Percentiles rank a stretch among this genome's conserved stretches.
Evolutionary conservation across 2,329 filamentous ascomycete genomes (phyloP).

Genomic region (Monilinia fructicola): DNA sequence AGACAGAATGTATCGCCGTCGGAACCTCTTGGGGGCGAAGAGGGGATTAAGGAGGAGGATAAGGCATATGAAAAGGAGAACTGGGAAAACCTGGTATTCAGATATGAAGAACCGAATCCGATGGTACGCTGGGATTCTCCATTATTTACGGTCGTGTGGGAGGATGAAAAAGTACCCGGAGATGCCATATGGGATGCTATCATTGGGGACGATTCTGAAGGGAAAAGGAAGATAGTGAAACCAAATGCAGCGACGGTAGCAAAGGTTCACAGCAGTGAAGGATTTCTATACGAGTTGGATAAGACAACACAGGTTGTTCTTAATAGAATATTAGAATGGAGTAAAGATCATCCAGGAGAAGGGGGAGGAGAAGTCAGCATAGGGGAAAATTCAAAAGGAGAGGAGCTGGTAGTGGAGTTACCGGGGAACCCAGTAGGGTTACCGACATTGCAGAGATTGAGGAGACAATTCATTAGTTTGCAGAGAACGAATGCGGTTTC

Average conservation of each 20-base stretch:
- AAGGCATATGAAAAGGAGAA: slow-evolving; percentile 36
- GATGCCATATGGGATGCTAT: slow-evolving; percentile 74
- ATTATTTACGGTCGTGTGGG: slow-evolving; percentile 75
- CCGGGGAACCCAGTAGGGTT: slow-evolving; percentile 66
- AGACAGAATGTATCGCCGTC: slow-evolving; percentile 37
- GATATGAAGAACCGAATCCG: slow-evolving; percentile 82
- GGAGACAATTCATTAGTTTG: slow-evolving; percentile 74
- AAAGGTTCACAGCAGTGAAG: slow-evolving; percentile 61
- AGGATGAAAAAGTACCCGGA: slow-evolving; percentile 68
- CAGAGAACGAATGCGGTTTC: slow-evolving; percentile 67
- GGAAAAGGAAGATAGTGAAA: slow-evolving; percentile 60
- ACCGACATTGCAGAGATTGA: slow-evolving; percentile 73
- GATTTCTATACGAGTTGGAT: slow-evolving; percentile 80
- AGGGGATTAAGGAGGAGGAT: slow-evolving; percentile 37
- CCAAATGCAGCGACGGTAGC: slow-evolving; percentile 75
- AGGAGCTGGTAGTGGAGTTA: slow-evolving; percentile 61
- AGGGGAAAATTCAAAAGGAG: slow-evolving; percentile 36
- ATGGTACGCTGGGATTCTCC: slow-evolving; percentile 85
- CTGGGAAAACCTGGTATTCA: slow-evolving; percentile 51
- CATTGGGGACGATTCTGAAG: slow-evolving; percentile 57
- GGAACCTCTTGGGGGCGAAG: slow-evolving; percentile 32
- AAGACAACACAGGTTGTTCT: slow-evolving; percentile 76
- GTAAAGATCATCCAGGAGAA: slow-evolving; percentile 62
- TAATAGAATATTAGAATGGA: slow-evolving; percentile 65
- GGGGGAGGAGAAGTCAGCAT: slow-evolving; percentile 55